Evolutionary conservation across 164 flowering plant species (phyloP), one percentile per base, ranked within the genome.

Genomic region (Paratinospora sagittata): DNA sequence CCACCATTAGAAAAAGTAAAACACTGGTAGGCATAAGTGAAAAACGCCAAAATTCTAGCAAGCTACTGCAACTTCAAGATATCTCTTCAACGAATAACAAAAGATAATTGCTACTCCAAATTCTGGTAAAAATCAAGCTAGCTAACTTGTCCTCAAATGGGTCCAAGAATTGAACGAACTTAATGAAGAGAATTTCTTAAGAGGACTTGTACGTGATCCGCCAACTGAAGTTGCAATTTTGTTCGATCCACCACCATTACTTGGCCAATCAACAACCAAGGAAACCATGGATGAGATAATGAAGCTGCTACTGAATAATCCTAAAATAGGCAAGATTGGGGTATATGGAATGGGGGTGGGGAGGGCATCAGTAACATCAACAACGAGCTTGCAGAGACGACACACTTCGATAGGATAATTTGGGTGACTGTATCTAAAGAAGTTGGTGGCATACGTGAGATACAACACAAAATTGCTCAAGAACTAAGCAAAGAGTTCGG

Each of bases 341-440:
- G 37, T 74, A 5, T 69, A 68, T 62, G 76, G 76, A 0, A 73
- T 74, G 76, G 68, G 76, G 16, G 52, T 74, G 16, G 76, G 76
- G 0, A 74, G 69, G 24, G 69, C 76, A 69, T 69, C 63, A 74
- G 12, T 36, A 47, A 68, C 19, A 47, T 75, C 24, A 60, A 74
- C 26, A 69, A 74, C 45, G 36, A 17, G 13, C 52, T 74, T 2
- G 23, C 6, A 10, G 37, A 63, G 64, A 12, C 4, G 3, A 19
- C 23, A 0, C 17, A 30, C 34, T 68, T 69, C 10, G 68, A 63
- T 14, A 30, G 33, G 33, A 55, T 74, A 10, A 62, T 67, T 13
- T 73, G 76, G 68, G n/a, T n/a, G n/a, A n/a, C n/a, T n/a, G n/a
- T n/a, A n/a, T n/a, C n/a, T n/a, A n/a, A n/a, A n/a, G n/a, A 33